A percentile compares a stretch with the other conserved stretches of the same genome.
Evolutionary conservation across 345 rosid genomes (phyloP).

Genomic region (Turnera subulata): DNA sequence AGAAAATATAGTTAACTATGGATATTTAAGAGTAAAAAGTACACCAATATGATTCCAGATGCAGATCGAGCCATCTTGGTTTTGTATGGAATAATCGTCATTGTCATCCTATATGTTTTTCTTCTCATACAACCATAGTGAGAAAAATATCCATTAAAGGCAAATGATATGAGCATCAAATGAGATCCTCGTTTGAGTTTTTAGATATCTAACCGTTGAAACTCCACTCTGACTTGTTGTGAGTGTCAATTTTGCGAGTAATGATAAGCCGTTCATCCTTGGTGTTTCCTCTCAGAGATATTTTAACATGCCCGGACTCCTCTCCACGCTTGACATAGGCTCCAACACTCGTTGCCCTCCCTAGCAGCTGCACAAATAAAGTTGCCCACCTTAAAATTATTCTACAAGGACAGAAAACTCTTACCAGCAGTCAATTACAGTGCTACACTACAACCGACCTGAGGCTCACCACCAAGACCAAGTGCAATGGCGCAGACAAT

Average conservation of each 20-base stretch:
- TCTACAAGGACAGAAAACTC: slow-evolving; percentile 2
- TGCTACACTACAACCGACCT: slow-evolving; percentile 38
- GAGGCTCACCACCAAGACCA: slow-evolving; percentile 92
- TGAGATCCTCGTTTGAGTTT: too few species aligned
- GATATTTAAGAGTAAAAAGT: too few species aligned
- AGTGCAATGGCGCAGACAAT: slow-evolving; percentile 96
- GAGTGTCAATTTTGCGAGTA: slow-evolving; percentile 68
- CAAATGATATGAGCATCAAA: not conserved
- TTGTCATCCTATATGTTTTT: too few species aligned
- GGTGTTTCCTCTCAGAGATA: slow-evolving; percentile 62
- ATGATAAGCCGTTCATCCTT: slow-evolving; percentile 49
- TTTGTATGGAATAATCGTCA: too few species aligned
- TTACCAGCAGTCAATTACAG: slow-evolving; percentile 9
- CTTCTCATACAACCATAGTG: too few species aligned
- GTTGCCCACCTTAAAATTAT: not conserved
- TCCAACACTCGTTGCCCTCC: slow-evolving; percentile 78
- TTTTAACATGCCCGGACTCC: slow-evolving; percentile 64
- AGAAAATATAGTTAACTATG: too few species aligned
- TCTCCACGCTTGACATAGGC: slow-evolving; percentile 96
- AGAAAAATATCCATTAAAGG: too few species aligned
- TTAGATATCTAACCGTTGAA: slow-evolving; percentile 52
- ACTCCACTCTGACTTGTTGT: slow-evolving; percentile 89
- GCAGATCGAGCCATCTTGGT: too few species aligned
- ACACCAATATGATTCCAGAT: too few species aligned
- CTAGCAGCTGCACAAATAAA: slow-evolving; percentile 62